phyloP scores from a whole-genome alignment of 2,329 filamentous ascomycete species.

The Coniella lustricola region DNA sequence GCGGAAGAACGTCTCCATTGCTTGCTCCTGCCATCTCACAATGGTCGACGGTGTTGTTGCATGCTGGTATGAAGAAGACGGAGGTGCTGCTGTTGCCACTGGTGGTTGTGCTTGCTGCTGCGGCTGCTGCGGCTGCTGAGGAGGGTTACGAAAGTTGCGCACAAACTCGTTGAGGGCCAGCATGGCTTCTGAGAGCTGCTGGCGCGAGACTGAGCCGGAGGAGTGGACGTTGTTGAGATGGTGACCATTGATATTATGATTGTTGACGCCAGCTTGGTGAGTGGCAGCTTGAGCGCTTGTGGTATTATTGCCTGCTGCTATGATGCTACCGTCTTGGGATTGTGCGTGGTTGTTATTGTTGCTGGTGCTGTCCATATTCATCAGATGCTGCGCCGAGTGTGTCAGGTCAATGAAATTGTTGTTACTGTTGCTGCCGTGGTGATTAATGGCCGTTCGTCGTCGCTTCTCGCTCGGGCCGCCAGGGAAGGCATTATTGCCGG shows the following conservation, averaged over 20 bases:
- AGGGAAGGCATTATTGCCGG: constrained; percentile 4
- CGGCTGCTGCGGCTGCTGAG: too few species aligned
- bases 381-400: constrained; percentile 10
- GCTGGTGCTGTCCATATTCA: constrained; percentile 5
- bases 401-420: constrained; percentile 17
- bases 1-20: constrained; percentile 51
- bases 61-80: too few species aligned
- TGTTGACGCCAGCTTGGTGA: too few species aligned
- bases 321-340: constrained; percentile 3
- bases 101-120: constrained; percentile 8
- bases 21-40: constrained; percentile 49
- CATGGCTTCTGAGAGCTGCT: constrained; percentile 18
- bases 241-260: not conserved
- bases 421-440: constrained; percentile 13
- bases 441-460: constrained; percentile 25
- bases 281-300: too few species aligned
- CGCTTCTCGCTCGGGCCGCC: constrained; percentile 25
- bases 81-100: too few species aligned
- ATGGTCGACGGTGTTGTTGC: constrained; percentile 22
- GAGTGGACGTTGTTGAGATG: constrained; percentile 3
- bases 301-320: not conserved
- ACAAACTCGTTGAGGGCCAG: constrained; percentile 21
- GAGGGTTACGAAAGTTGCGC: constrained; percentile 28
- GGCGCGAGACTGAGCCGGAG: constrained; percentile 19
- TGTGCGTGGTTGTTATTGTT: constrained; percentile 1